Conservation (phyloP, 805 yeast genomes). For the Metschnikowia lochheadii region DNA sequence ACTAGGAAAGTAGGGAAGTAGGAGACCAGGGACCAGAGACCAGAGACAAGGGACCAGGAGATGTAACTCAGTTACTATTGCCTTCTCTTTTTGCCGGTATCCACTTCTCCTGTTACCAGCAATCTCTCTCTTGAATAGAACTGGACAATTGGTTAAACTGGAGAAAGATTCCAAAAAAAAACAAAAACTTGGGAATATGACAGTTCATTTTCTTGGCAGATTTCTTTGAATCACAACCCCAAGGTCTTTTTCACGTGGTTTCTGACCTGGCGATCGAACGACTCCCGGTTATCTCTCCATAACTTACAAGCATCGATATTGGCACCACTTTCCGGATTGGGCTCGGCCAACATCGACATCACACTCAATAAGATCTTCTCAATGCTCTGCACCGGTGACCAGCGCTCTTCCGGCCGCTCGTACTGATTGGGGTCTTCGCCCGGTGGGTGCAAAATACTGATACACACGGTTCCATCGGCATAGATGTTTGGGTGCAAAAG, state of each 20-base stretch:
- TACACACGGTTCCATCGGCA: constrained; percentile 93
- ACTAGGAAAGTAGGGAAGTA: no score
- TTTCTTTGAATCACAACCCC: constrained; percentile 44
- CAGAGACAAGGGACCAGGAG: no score
- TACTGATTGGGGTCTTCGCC: constrained; percentile 97
- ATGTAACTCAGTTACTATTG: no score
- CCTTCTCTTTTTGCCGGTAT: no score
- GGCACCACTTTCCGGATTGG: constrained; percentile 95
- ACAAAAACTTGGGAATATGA: no score
- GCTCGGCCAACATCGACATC: constrained; percentile 94
- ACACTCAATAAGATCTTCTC: constrained; percentile 92
- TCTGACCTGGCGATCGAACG: constrained; percentile 62
- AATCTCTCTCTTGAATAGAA: no score
- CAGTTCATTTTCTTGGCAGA: no score
- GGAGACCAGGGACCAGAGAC: no score
- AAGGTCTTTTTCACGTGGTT: constrained; percentile 65
- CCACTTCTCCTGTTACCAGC: no score
- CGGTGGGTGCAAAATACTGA: constrained; percentile 90
- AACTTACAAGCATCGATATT: constrained; percentile 75
- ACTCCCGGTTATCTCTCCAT: constrained; percentile 81
- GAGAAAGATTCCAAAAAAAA: no score
- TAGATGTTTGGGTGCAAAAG: constrained; percentile 92
- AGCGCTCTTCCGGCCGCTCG: constrained; percentile 91
- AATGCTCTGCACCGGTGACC: constrained; percentile 98
- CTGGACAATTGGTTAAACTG: no score